Conservation (phyloP, 1,284 basidiomycete species). For the Coriolopsis trogii region DNA sequence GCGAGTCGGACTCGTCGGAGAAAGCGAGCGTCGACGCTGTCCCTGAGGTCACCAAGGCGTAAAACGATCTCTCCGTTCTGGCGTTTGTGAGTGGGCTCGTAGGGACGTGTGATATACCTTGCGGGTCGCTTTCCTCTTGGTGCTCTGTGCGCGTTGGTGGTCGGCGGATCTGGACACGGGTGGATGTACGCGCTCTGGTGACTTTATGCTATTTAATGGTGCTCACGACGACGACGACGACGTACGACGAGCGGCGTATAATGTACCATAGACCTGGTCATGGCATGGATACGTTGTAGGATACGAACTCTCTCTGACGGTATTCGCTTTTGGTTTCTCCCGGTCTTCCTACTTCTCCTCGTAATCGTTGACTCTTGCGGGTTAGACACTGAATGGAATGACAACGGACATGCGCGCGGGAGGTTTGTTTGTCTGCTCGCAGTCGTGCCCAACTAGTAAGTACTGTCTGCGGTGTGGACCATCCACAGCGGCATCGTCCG, state of each 20-base stretch:
- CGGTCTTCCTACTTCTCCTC: neutral
- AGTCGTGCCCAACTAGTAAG: no score
- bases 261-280: neutral
- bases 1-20: conserved; percentile 1
- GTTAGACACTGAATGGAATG: no score
- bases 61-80: conserved; percentile 3
- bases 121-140: no score
- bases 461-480: no score
- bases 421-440: no score
- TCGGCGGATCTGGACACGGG: neutral
- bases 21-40: neutral
- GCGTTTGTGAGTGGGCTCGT: no score
- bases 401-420: no score
- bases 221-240: conserved; percentile 4
- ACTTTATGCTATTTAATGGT: neutral
- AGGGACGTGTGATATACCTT: no score
- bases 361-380: no score
- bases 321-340: neutral
- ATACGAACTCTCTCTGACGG: neutral
- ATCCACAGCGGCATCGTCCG: no score
- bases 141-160: no score
- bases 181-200: neutral
- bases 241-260: neutral
- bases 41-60: neutral
- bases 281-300: conserved; percentile 3